Conservation (phyloP, 768 basidiomycete species). For the Coprinopsis sp. region DNA sequence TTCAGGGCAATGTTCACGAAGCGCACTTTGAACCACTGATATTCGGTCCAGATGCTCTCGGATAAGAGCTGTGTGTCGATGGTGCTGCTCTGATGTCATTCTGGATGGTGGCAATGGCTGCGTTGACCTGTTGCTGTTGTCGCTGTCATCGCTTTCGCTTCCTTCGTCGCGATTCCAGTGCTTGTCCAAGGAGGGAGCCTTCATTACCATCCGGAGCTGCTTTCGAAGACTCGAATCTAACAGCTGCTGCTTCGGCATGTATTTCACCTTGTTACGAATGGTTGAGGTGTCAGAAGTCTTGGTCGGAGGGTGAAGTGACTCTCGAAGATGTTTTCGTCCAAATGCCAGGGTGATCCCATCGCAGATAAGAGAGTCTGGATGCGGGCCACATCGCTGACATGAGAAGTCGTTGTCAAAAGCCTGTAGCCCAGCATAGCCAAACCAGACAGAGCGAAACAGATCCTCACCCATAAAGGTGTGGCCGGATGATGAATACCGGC, state of each 20-base stretch:
- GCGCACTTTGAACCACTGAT: too few species aligned
- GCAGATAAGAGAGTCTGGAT: slow-evolving; percentile 26
- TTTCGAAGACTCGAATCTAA: slow-evolving; percentile 4
- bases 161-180: not conserved
- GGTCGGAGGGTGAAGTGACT: slow-evolving; percentile 24
- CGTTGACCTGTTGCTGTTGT: too few species aligned
- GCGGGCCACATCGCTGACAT: slow-evolving; percentile 23
- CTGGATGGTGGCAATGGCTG: too few species aligned
- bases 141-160: too few species aligned
- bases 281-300: not conserved
- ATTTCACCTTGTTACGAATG: slow-evolving; percentile 7
- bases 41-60: too few species aligned
- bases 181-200: not conserved
- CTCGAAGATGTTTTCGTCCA: slow-evolving; percentile 21
- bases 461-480: slow-evolving; percentile 22
- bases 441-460: slow-evolving; percentile 30
- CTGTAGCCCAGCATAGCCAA: slow-evolving; percentile 23
- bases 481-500: slow-evolving; percentile 15
- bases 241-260: not conserved
- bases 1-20: not conserved
- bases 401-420: slow-evolving; percentile 19
- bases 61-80: too few species aligned
- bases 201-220: not conserved
- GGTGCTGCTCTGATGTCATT: too few species aligned
- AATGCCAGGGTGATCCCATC: slow-evolving; percentile 30